Evolutionary conservation across 352 stramenopile species (phyloP), one percentile per base, ranked within the genome.

Genomic region (Phytopythium delawarense): DNA sequence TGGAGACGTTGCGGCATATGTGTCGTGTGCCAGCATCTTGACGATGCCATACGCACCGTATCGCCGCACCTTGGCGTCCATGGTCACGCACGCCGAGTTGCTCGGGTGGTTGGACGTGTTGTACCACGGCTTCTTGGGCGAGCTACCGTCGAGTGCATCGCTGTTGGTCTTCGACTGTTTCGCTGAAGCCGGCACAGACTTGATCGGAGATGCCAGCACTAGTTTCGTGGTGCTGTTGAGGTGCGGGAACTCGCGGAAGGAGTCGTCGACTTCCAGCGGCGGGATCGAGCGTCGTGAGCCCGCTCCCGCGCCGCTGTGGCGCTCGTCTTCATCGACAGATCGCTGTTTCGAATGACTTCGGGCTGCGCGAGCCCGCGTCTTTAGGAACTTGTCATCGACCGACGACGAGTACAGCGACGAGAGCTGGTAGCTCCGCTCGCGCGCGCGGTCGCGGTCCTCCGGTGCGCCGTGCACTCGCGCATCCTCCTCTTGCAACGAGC

Each of bases 21-120:
- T 79, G 21, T 72, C 67, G 15, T 48, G 60, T 2, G 72, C 72
- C 12, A 79, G 45, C 72, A 81, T 75, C 57, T 84, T 84, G 48
- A 61, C 59, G 6, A 71, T 65, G 11, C 72, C 70, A 25, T 71
- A 84, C 5, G 74, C 78, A 18, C 80, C 80, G 60, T 89, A 89
- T 0, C 78, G 80, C 25, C 69, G 68, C 6, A 88, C 53, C 51
- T 84, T 83, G 9, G 76, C 78, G 21, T 88, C 78, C 8, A 85
- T 30, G 4, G 70, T 78, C 21, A 76, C 71, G 1, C 59, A 46
- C 4, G 70, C 63, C 5, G 66, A 42, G 40, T 81, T 74, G 48
- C 68, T 59, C 12, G 64, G 52, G 18, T 64, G 76, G 13, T 75
- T 77, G 40, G 71, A 77, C 9, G 71, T 65, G 25, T 74, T 76